Conservation (phyloP, 1,139 yeast species). For the Kodamaea suecica region DNA sequence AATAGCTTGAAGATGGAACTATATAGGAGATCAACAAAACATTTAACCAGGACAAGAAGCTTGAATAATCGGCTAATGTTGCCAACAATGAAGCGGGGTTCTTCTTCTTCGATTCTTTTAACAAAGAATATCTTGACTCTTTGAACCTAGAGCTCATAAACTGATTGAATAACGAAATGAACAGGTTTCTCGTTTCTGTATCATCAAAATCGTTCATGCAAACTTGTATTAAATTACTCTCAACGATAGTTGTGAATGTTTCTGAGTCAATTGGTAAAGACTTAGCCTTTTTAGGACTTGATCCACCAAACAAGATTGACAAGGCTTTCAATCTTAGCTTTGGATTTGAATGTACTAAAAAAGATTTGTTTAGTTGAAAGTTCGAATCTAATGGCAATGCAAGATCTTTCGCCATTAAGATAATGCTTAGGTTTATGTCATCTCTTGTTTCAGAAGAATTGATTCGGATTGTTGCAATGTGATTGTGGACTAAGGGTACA, state of each 20-base stretch:
- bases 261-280: conserved; percentile 41
- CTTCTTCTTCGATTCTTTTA: conserved; percentile 46
- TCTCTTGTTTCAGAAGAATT: conserved; percentile 4
- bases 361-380: conserved; percentile 48
- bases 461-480: conserved; percentile 8
- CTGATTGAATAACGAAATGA: conserved; percentile 56
- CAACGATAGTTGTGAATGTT: conserved; percentile 41
- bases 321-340: conserved; percentile 56
- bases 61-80: conserved; percentile 3
- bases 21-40: conserved; percentile 40
- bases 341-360: conserved; percentile 45
- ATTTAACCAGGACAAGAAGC: conserved; percentile 46
- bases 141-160: conserved; percentile 57
- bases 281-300: conserved; percentile 55
- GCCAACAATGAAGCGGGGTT: conserved; percentile 8
- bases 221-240: conserved; percentile 36
- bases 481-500: conserved; percentile 28
- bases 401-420: conserved; percentile 44
- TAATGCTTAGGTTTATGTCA: conserved; percentile 33
- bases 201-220: conserved; percentile 58
- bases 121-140: conserved; percentile 59
- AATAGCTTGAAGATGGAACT: conserved; percentile 69
- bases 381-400: conserved; percentile 49
- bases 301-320: conserved; percentile 50
- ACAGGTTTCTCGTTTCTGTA: conserved; percentile 64